Evolutionary conservation across 2,329 filamentous ascomycete genomes (phyloP), one percentile per base, ranked within the genome.

Genomic region (Epichloe sibirici): DNA sequence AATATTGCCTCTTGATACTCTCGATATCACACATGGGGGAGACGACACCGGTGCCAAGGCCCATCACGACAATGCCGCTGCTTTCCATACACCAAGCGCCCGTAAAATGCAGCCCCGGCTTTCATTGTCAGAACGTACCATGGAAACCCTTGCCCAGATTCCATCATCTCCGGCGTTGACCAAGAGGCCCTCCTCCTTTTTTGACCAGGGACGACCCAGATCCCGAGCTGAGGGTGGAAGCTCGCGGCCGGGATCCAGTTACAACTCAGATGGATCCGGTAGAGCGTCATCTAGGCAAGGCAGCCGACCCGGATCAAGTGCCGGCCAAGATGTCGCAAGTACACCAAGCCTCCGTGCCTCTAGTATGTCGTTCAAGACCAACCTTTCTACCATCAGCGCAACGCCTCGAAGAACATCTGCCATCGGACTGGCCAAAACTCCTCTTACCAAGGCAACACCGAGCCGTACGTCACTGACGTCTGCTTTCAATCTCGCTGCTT

Each of bases 41-140:
- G 42, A 28, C 3, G 15, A 31, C 4, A 37, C 28, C 13, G 45
- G 34, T 3, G 8, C 39, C 15, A 37, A 47, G 40, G 21, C 25
- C 11, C 6, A 31, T 9, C 57, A 63, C 12, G 58, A 57, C 15
- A 55, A 60, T 34, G 23, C 46, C 4, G 48, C 39, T 54, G 34
- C 3, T 54, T 44, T 51, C 53, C 60, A 9, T 52, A 61, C 48
- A 59, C 59, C 54, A 56, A 58, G 45, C 54, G 62, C 53, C 2
- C 39, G 51, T 55, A 61, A 60, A 11, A 55, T 58, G 34, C 56
- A 54, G 25, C 66, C 66, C 35, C 62, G 70, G 51, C 74, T 78
- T 49, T 90, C 88, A 0, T 73, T 96, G 4, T 82, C 86, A 0
- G 90, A 96, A 60, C 77, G 91, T 53, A 94, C 90, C 0, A 83